Evolutionary conservation across 768 basidiomycete species (phyloP), one percentile per base, ranked within the genome.

Genomic region (Mycena crocata): DNA sequence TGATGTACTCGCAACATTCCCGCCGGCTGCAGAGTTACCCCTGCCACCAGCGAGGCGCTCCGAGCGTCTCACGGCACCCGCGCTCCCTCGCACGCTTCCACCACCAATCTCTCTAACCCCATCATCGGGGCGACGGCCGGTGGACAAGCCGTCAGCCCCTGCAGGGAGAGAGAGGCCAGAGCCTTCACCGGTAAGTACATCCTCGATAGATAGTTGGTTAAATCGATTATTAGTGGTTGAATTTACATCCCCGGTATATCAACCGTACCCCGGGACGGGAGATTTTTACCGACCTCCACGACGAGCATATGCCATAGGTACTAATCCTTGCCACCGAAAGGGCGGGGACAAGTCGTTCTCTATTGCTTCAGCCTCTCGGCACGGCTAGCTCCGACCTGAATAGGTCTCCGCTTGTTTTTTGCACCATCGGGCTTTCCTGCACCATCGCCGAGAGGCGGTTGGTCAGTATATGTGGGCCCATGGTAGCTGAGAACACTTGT

Each of bases 121-220:
- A n/a, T 67, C 65, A 60, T 67, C 46, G 35, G 54, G 46, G 46
- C 23, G 42, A 23, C 50, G 45, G 52, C 52, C 52, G 40, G 42
- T 56, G 59, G 65, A 30, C 2, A 31, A 48, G 19, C 59, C 59
- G 37, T 28, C 8, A 7, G 12, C 54, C 50, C 59, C 65, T 67
- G 59, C 52, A 26, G 65, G 32, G 52, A n/a, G 8, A 34, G 59
- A 56, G 59, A 67, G 59, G 59, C 52, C 17, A 23, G 59, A 48
- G 42, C 5, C 12, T 49, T 37, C 28, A 51, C 64, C 64, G 23
- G n/a, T 58, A 23, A 24, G 28, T 28, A 32, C 21, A 32, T 44
- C 59, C 30, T 46, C 17, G 37, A 32, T n/a, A 15, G 24, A 8
- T 9, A 32, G 39, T 8, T 30, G 17, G 28, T 17, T 59, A 40